These are phyloP conservation scores for Eucalyptus curtisii DNA, from an alignment of 345 rosid species.

Conservation along the genomic window DNA sequence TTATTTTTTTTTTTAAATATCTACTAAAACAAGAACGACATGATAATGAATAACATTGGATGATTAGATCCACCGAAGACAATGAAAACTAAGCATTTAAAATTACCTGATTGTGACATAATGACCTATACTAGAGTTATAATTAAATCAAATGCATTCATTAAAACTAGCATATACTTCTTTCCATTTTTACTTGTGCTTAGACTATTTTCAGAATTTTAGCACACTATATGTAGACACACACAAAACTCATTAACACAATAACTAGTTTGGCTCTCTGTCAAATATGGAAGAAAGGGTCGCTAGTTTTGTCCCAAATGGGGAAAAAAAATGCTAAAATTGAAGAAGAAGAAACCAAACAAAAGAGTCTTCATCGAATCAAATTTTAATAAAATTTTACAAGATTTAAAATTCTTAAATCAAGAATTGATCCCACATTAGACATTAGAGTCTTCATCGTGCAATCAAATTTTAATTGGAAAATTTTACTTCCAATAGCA, in stretches of 20 bases:
- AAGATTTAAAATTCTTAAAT: not conserved
- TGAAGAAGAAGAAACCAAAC: not conserved
- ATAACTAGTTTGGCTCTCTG: not conserved
- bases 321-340: no score
- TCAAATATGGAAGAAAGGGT: not conserved
- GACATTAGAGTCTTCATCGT: not conserved
- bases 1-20: not conserved
- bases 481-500: not conserved
- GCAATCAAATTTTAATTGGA: not conserved
- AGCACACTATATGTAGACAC: not conserved
- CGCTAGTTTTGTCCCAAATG: not conserved
- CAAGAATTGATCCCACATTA: not conserved
- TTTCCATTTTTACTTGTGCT: not conserved
- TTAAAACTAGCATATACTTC: not conserved
- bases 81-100: not conserved
- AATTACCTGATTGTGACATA: not conserved
- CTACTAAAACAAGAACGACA: not conserved
- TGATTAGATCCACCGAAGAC: not conserved
- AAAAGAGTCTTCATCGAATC: no score
- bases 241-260: no score
- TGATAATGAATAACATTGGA: not conserved
- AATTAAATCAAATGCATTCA: not conserved
- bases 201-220: not conserved
- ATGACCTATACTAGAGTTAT: accelerated
- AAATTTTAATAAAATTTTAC: no score